These are phyloP conservation scores for Ganoderma meredithae DNA, from an alignment of 1,284 basidiomycete genomes.

Conservation along the genomic window DNA sequence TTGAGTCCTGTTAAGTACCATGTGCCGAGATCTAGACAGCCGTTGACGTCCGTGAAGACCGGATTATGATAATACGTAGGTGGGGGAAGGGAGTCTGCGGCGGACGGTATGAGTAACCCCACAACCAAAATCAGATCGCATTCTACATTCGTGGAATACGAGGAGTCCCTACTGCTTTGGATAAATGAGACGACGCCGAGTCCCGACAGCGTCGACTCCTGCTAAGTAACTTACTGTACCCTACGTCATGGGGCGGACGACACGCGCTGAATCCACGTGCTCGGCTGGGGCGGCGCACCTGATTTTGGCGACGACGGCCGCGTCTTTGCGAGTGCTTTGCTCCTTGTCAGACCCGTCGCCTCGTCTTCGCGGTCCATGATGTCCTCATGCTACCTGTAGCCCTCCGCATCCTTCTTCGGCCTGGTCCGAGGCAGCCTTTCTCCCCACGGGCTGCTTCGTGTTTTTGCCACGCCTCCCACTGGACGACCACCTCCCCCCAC, in stretches of 20 bases:
- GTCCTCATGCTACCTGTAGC: constrained; percentile 36
- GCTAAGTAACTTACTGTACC: too few species aligned
- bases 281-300: constrained; percentile 7
- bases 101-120: too few species aligned
- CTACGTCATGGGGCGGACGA: neutral
- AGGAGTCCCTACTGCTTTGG: too few species aligned
- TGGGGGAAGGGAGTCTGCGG: too few species aligned
- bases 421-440: constrained; percentile 37
- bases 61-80: too few species aligned
- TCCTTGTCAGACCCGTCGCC: constrained; percentile 13
- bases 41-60: too few species aligned
- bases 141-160: too few species aligned
- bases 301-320: constrained; percentile 4
- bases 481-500: constrained; percentile 29
- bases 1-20: too few species aligned
- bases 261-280: neutral
- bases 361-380: constrained; percentile 27
- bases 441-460: constrained; percentile 28
- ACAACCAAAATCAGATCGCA: too few species aligned
- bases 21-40: too few species aligned
- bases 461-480: constrained; percentile 34
- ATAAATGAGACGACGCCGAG: too few species aligned
- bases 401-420: constrained; percentile 37
- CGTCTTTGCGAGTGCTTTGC: constrained; percentile 4
- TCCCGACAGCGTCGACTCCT: too few species aligned